These are phyloP conservation scores for Mortierella sp. DNA, from an alignment of 371 early-diverging fungal species.

Conservation along the genomic window DNA sequence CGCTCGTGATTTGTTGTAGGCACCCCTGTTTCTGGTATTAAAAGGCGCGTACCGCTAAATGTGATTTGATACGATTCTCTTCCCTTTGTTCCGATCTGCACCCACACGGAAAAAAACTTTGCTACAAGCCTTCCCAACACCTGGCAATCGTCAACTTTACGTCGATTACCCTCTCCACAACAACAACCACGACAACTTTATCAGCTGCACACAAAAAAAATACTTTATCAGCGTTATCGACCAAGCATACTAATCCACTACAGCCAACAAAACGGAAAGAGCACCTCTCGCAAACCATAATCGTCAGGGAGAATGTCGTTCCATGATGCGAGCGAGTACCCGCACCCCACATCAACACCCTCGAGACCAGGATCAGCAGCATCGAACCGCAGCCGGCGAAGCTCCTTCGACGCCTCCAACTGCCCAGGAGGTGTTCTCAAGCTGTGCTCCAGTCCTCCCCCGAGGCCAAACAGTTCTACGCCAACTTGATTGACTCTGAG, in stretches of 20 bases:
- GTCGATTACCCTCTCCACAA: neutral
- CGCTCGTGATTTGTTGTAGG: constrained; percentile 12
- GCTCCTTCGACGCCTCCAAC: constrained; percentile 9
- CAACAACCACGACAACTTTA: neutral
- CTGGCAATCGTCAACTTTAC: too few species aligned
- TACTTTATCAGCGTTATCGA: too few species aligned
- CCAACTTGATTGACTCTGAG: neutral
- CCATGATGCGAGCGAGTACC: constrained; percentile 10
- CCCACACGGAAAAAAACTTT: neutral
- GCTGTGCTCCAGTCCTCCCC: neutral
- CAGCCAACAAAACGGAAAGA: neutral
- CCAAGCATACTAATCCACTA: neutral
- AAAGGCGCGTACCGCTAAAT: neutral
- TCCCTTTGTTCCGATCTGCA: neutral
- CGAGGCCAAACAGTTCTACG: constrained; percentile 17
- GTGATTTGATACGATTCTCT: neutral
- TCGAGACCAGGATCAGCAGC: constrained; percentile 1
- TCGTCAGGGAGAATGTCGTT: neutral
- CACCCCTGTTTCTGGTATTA: neutral
- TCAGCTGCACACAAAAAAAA: too few species aligned
- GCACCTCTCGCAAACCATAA: neutral
- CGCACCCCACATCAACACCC: neutral
- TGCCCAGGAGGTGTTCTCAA: constrained; percentile 14
- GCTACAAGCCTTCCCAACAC: neutral
- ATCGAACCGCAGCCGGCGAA: neutral